These are phyloP conservation scores for Elaeis guineensis DNA, from an alignment of 176 grass and related monocot genomes.

Conservation along the genomic window DNA sequence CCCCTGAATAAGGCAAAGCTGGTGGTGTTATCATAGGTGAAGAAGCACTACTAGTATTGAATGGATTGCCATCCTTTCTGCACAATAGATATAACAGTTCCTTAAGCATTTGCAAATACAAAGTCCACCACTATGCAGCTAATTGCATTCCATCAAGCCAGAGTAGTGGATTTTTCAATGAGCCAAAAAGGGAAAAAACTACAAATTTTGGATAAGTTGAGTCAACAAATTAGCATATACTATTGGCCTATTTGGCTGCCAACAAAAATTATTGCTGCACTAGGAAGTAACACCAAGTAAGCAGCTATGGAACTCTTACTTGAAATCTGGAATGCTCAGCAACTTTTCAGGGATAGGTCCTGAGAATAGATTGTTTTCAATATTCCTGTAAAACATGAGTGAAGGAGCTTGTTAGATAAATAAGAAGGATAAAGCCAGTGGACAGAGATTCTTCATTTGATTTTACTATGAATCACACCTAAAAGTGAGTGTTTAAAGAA, in stretches of 20 bases:
- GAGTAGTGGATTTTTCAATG: too few relatives aligned
- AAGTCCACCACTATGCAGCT: neutral
- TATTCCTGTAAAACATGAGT: slow-evolving; percentile 56
- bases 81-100: slow-evolving; percentile 8
- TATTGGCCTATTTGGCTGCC: too few relatives aligned
- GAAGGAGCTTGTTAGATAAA: neutral
- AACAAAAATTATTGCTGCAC: too few relatives aligned
- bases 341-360: slow-evolving; percentile 69
- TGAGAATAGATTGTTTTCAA: slow-evolving; percentile 92
- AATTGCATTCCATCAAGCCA: neutral
- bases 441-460: too few relatives aligned
- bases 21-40: slow-evolving; percentile 15
- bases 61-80: slow-evolving; percentile 44
- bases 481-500: too few relatives aligned
- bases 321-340: slow-evolving; percentile 73
- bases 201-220: too few relatives aligned
- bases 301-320: slow-evolving; percentile 34
- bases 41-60: slow-evolving; percentile 24
- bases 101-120: neutral
- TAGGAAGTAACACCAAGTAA: neutral
- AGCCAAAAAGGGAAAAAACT: too few relatives aligned
- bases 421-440: too few relatives aligned
- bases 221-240: too few relatives aligned
- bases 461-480: too few relatives aligned
- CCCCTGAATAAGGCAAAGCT: neutral